phyloP scores from a whole-genome alignment of 1,284 basidiomycete genomes.

The Ganoderma boninense region DNA sequence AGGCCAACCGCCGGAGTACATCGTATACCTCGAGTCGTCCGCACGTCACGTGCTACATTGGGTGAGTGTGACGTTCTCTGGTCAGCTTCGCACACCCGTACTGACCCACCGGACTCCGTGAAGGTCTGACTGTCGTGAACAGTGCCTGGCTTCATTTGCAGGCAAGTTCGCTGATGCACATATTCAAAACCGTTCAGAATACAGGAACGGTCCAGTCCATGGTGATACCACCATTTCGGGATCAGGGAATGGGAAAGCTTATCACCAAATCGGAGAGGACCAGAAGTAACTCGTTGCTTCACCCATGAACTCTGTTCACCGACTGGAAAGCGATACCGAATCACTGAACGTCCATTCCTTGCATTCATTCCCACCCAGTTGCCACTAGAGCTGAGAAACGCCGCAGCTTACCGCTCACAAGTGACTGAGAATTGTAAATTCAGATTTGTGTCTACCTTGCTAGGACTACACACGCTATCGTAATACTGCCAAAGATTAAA shows the following conservation, averaged over 20 bases:
- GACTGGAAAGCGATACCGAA: background rate
- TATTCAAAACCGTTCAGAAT: constrained; percentile 87
- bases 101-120: background rate
- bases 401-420: background rate
- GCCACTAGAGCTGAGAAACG: background rate
- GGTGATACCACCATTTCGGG: constrained; percentile 85
- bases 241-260: constrained; percentile 85
- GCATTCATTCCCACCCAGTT: background rate
- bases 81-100: constrained; percentile 5
- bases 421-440: background rate
- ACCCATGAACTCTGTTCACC: background rate
- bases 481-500: constrained; percentile 17
- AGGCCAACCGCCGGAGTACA: constrained; percentile 82
- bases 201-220: constrained; percentile 68
- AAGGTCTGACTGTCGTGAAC: constrained; percentile 88
- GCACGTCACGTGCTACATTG: constrained; percentile 81
- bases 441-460: constrained; percentile 24
- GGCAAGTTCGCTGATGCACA: constrained; percentile 86
- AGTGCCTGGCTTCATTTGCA: constrained; percentile 84
- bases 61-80: constrained; percentile 51
- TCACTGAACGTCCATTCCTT: background rate
- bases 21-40: constrained; percentile 88
- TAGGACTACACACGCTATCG: constrained; percentile 27
- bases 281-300: constrained; percentile 18
- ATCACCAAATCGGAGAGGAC: constrained; percentile 74